Evolutionary conservation across 176 grass and related monocot species (phyloP).

Genomic region (Eragrostis nindensis): DNA sequence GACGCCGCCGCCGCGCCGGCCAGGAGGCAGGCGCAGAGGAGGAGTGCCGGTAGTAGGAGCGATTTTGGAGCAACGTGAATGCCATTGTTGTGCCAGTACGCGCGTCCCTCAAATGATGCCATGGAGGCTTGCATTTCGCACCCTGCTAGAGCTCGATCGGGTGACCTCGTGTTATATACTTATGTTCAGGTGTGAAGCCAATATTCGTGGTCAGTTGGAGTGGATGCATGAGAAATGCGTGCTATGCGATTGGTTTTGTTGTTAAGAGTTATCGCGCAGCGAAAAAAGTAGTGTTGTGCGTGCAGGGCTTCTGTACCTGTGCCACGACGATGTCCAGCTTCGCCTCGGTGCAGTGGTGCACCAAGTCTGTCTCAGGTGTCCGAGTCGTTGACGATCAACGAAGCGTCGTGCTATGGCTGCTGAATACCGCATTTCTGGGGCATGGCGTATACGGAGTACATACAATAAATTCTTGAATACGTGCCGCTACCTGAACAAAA

Average conservation of each 20-base stretch:
- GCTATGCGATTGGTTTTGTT: not conserved
- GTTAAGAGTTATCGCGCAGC: not conserved
- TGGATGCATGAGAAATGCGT: not conserved
- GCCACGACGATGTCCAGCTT: too few relatives aligned
- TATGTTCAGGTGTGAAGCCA: not conserved
- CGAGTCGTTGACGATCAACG: too few relatives aligned
- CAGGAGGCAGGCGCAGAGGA: constrained; percentile 20
- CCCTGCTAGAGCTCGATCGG: too few relatives aligned
- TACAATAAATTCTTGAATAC: too few relatives aligned
- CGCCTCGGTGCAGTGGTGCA: too few relatives aligned
- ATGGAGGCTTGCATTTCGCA: too few relatives aligned
- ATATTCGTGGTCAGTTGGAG: not conserved
- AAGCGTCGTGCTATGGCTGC: too few relatives aligned
- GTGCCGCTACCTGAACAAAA: too few relatives aligned
- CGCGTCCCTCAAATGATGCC: not conserved
- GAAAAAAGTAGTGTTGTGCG: not conserved
- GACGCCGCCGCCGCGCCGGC: not conserved
- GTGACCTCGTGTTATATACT: not conserved
- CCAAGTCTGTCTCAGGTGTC: too few relatives aligned
- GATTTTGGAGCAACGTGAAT: not conserved
- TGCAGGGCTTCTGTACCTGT: not conserved
- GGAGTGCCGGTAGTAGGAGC: not conserved
- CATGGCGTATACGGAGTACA: too few relatives aligned
- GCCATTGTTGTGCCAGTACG: not conserved
- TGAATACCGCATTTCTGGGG: too few relatives aligned